Percentiles rank a stretch among this genome's conserved stretches.
These are phyloP conservation scores for Cladosporium halotolerans DNA, from an alignment of 2,329 filamentous ascomycete species.

Conservation along the genomic window DNA sequence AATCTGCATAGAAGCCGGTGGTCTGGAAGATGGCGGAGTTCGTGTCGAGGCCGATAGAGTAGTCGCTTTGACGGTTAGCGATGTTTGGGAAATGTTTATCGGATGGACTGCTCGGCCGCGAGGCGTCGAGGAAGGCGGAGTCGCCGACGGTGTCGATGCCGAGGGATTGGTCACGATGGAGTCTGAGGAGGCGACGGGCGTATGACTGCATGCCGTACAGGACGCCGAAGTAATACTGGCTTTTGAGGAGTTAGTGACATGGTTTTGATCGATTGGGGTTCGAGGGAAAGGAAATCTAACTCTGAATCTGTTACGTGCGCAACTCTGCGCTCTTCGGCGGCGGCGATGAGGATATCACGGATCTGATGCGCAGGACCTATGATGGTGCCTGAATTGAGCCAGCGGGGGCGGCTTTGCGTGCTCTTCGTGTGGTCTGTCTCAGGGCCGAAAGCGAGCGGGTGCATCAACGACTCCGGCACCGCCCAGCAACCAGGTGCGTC, in stretches of 20 bases:
- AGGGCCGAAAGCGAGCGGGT: slow-evolving; percentile 19
- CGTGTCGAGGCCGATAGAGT: slow-evolving; percentile 20
- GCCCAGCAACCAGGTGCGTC: slow-evolving; percentile 24
- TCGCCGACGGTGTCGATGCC: neutral
- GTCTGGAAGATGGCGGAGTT: slow-evolving; percentile 21
- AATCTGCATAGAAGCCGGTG: slow-evolving; percentile 17
- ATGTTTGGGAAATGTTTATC: neutral
- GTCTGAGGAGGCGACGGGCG: neutral
- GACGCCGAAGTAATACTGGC: slow-evolving; percentile 14
- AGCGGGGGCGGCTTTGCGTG: slow-evolving; percentile 36
- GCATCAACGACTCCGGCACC: slow-evolving; percentile 23
- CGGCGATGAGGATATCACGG: slow-evolving; percentile 29
- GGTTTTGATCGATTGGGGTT: neutral
- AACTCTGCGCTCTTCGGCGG: slow-evolving; percentile 22
- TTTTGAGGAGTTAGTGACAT: neutral
- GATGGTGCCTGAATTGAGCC: slow-evolving; percentile 35
- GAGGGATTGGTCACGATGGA: neutral
- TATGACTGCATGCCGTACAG: neutral
- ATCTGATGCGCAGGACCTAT: slow-evolving; percentile 36
- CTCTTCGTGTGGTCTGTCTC: slow-evolving; percentile 21
- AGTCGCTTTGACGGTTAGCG: slow-evolving; percentile 10
- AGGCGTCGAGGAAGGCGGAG: neutral
- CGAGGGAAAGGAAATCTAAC: neutral
- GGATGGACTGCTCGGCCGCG: neutral
- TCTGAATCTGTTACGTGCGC: neutral